A percentile compares a stretch with the other conserved stretches of the same genome.
Conservation (phyloP, 2,329 filamentous ascomycete species). For the Metarhizium humberi region DNA sequence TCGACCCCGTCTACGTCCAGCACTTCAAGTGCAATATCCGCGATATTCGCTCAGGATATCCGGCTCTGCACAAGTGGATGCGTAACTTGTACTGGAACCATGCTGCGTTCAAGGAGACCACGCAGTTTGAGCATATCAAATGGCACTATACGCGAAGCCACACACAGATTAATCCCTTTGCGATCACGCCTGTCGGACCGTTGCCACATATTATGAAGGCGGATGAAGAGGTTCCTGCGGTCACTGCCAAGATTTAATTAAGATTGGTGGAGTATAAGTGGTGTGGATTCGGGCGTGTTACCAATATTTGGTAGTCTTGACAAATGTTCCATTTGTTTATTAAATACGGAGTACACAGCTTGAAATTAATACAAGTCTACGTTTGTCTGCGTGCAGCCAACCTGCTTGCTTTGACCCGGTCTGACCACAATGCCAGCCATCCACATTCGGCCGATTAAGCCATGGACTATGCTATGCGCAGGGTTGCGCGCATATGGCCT, state of each 20-base stretch:
- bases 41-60: constrained; percentile 79
- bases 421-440: no score
- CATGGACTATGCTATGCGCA: no score
- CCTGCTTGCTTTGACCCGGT: no score
- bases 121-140: constrained; percentile 94
- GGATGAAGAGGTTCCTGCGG: constrained; percentile 67
- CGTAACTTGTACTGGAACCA: constrained; percentile 76
- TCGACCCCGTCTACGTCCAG: constrained; percentile 76
- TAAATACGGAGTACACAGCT: no score
- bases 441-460: no score
- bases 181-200: constrained; percentile 80
- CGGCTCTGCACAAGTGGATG: constrained; percentile 72
- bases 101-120: constrained; percentile 70
- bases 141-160: constrained; percentile 56
- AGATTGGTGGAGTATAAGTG: not conserved
- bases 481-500: no score
- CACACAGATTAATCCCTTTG: constrained; percentile 55
- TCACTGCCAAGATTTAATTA: constrained; percentile 11
- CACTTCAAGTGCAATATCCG: constrained; percentile 82
- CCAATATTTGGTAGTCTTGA: no score
- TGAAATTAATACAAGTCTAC: no score
- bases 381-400: no score
- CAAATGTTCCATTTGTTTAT: no score
- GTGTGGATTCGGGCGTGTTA: not conserved
- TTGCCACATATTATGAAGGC: constrained; percentile 70